Evolutionary conservation across 2,329 filamentous ascomycete genomes (phyloP), one percentile per base, ranked within the genome.

Genomic region (Diplocarpon rosae): DNA sequence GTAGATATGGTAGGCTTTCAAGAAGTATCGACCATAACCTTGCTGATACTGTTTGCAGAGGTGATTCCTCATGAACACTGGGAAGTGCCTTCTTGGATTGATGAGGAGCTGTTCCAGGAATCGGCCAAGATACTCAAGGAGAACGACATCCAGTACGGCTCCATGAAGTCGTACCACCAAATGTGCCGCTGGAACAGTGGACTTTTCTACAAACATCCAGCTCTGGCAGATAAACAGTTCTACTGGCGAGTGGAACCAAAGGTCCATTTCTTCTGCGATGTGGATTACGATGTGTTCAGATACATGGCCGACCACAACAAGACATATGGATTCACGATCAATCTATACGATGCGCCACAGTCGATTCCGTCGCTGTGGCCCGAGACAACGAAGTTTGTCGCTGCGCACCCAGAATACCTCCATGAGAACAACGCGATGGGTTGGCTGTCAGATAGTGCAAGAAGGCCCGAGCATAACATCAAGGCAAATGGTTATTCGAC

Each of bases 131-230:
- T 93, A 8, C 75, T 98, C 45, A 73, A 85, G 59, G 84, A 92
- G 61, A 77, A 90, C 59, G 75, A 83, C 9, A 87, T 98, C 35
- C 90, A 96, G 63, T 98, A 98, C 64, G 86, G 85, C 59, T 75
- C 80, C 56, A 85, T 85, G 72, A 67, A 85, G 43, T 95, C 88
- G 39, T 98, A 98, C 68, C 90, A 96, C 66, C 85, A 96, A 63
- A 98, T 98, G 92, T 98, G 92, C 63, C 81, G 92, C 45, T 98
- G 92, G 92, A 98, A 98, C 69, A 93, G 85, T 60, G 92, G 92
- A 60, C 74, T 96, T 65, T 98, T 98, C 72, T 95, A 95, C 72
- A 88, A 92, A 62, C 92, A 98, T 65, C 87, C 88, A 0, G 89
- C 88, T 0, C 76, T 98, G 45, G 71, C 79, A 53, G 67, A 92